Evolutionary conservation across 2,329 filamentous ascomycete species (phyloP).

Genomic region (Nannizziopsis barbatae): DNA sequence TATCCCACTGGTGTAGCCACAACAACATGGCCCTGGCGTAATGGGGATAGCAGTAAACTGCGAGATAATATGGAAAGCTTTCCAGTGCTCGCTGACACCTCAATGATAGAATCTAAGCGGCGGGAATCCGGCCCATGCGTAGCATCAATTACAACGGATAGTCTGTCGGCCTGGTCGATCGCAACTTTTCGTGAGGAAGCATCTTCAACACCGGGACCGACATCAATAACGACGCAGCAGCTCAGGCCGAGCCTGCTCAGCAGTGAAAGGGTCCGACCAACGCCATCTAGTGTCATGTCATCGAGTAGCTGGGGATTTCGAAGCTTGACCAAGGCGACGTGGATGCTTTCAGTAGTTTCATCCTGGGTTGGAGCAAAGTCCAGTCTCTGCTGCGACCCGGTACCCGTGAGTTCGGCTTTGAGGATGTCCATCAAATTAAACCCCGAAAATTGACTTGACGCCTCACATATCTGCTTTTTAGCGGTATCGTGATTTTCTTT

Average conservation of each 20-base stretch:
- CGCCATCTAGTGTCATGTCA: constrained; percentile 57
- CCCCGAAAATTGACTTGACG: too few species aligned
- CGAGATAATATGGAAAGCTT: constrained; percentile 31
- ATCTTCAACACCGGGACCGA: constrained; percentile 38
- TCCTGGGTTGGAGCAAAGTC: constrained; percentile 26
- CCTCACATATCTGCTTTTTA: constrained; percentile 18
- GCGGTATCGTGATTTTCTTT: constrained; percentile 17
- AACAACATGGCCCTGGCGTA: constrained; percentile 58
- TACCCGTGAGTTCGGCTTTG: not conserved
- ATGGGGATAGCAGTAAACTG: constrained; percentile 51
- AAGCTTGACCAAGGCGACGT: constrained; percentile 79
- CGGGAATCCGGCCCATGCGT: constrained; percentile 58
- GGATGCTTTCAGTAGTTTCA: constrained; percentile 42
- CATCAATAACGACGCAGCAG: constrained; percentile 71
- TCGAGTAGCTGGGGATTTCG: constrained; percentile 60
- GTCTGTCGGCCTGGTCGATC: constrained; percentile 56
- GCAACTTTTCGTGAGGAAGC: constrained; percentile 40
- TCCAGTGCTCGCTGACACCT: constrained; percentile 26
- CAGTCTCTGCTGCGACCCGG: constrained; percentile 30
- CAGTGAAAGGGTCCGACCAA: constrained; percentile 74
- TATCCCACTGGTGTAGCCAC: constrained; percentile 58
- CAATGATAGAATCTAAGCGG: constrained; percentile 50
- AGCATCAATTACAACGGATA: constrained; percentile 63
- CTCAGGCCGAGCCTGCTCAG: constrained; percentile 69
- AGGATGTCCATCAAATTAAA: constrained; percentile 24